phyloP scores from a whole-genome alignment of 345 rosid species.

The Zanthoxylum bungeanum region DNA sequence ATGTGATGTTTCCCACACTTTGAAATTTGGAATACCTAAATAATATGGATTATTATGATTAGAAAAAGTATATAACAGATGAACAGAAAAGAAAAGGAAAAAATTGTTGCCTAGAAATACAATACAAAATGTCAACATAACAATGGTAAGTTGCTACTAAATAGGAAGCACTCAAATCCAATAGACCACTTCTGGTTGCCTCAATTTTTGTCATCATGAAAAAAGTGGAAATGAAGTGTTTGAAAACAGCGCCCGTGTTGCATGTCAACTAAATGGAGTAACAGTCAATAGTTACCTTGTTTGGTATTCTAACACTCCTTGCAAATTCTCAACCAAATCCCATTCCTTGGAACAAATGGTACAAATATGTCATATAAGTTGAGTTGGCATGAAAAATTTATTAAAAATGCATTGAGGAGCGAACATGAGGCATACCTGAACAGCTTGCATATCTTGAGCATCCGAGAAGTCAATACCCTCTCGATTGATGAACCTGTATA shows the following conservation, averaged over 20 bases:
- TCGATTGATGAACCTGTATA: constrained; percentile 71
- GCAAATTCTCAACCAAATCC: constrained; percentile 86
- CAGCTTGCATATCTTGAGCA: constrained; percentile 86
- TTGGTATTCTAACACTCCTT: constrained; percentile 82
- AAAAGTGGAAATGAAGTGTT: not conserved
- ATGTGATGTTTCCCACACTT: constrained; percentile 80
- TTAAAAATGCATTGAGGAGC: not conserved
- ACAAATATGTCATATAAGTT: constrained; percentile 9
- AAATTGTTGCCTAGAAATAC: not conserved
- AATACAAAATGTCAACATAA: constrained; percentile 1
- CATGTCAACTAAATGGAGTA: not conserved
- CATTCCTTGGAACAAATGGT: constrained; percentile 55
- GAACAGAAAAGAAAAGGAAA: constrained; percentile 1
- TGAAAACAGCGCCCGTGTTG: not conserved
- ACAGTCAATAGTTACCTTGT: constrained; percentile 49
- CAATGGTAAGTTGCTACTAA: not conserved
- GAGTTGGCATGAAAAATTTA: not conserved
- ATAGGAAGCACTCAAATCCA: not conserved
- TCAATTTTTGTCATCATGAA: not conserved
- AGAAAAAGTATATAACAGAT: constrained; percentile 4
- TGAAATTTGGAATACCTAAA: constrained; percentile 87
- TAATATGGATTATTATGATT: not conserved
- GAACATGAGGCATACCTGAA: constrained; percentile 58
- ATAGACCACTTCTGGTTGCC: too few relatives aligned
- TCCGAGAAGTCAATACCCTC: constrained; percentile 95